Evolutionary conservation across 129 eudicot species (phyloP).

Genomic region (Silybum marianum): DNA sequence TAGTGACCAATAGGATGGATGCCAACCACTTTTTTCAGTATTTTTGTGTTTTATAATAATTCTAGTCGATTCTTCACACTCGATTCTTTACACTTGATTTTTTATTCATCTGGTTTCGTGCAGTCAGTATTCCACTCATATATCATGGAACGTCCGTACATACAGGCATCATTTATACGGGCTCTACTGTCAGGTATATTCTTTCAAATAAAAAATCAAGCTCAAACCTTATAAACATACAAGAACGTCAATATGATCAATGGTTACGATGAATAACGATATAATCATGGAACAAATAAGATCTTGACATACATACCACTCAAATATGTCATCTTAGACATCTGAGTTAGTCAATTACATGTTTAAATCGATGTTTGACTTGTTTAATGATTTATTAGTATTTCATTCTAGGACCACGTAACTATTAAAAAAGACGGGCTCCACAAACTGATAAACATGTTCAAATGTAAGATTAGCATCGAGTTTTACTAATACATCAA

Average conservation of each 20-base stretch:
- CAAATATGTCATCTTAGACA: background rate
- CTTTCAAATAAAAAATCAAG: background rate
- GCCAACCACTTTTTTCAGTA: conserved; percentile 9
- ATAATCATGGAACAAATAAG: no score
- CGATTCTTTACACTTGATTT: background rate
- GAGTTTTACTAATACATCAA: background rate
- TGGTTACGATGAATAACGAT: background rate
- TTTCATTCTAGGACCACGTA: background rate
- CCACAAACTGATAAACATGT: background rate
- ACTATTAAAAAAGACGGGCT: background rate
- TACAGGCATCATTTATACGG: background rate
- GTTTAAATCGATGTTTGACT: background rate
- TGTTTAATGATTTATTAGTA: background rate
- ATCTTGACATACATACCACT: background rate
- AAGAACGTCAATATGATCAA: no score
- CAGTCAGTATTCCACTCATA: conserved; percentile 4
- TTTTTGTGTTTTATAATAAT: conserved; percentile 10
- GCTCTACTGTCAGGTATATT: background rate
- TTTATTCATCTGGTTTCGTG: background rate
- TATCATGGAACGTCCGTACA: background rate
- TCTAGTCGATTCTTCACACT: background rate
- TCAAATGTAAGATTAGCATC: background rate
- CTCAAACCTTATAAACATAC: background rate
- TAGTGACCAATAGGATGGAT: conserved; percentile 23
- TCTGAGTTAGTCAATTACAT: background rate